Evolutionary conservation across 192 early-diverging fungal genomes (phyloP).

Genomic region (Backusella parvicylindrica): DNA sequence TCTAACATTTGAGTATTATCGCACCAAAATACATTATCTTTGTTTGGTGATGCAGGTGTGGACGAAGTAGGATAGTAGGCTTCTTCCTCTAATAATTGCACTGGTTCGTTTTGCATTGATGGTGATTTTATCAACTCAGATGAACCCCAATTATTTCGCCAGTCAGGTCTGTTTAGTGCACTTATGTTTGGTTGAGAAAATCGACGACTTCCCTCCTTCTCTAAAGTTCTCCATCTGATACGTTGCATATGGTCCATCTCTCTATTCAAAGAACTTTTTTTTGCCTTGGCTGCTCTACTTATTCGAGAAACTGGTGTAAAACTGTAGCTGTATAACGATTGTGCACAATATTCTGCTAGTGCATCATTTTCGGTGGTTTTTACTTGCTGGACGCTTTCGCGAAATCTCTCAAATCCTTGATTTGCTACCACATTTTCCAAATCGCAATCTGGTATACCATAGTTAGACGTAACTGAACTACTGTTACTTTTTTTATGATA

Average conservation of each 20-base stretch:
- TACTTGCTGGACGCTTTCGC: background rate
- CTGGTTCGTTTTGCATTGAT: background rate
- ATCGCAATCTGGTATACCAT: background rate
- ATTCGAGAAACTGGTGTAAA: conserved; percentile 19
- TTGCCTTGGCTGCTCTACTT: conserved; percentile 6
- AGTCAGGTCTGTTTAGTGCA: background rate
- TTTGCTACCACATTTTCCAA: background rate
- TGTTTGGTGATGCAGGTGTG: background rate
- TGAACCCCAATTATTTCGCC: background rate
- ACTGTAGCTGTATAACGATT: conserved; percentile 31
- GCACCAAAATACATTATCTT: background rate
- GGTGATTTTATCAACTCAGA: background rate
- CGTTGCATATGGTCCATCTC: conserved; percentile 29
- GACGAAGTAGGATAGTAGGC: background rate
- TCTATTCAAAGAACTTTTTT: conserved; percentile 5
- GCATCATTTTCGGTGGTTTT: background rate
- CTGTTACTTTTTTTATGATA: background rate
- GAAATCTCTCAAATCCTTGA: conserved; percentile 6
- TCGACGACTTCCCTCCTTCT: background rate
- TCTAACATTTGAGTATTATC: background rate
- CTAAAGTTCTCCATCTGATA: background rate
- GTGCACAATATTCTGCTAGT: conserved; percentile 14
- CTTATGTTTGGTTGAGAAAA: conserved; percentile 10
- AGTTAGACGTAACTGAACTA: background rate
- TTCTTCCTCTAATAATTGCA: background rate